phyloP scores from a whole-genome alignment of 2,329 filamentous ascomycete species.

The Venturia pyrina region DNA sequence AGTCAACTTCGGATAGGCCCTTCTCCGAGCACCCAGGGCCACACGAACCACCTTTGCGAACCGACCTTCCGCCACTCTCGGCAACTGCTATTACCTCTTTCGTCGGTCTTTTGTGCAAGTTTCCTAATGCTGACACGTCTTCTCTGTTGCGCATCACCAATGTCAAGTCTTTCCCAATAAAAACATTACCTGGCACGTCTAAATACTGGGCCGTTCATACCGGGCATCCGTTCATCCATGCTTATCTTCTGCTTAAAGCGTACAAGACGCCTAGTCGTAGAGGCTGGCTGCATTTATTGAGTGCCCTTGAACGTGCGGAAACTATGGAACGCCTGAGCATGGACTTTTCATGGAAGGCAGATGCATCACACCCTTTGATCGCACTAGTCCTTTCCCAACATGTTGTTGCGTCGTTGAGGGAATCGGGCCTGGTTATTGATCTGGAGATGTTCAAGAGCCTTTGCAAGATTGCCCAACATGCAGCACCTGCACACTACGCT shows the following conservation, averaged over 20 bases:
- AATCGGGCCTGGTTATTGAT: background rate
- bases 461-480: background rate
- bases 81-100: background rate
- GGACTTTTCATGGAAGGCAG: background rate
- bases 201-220: conserved; percentile 1
- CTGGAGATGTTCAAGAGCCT: background rate
- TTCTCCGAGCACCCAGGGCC: background rate
- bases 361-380: background rate
- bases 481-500: background rate
- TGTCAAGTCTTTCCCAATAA: background rate
- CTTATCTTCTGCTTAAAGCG: background rate
- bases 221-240: background rate
- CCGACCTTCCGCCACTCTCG: background rate
- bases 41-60: background rate
- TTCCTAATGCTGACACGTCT: background rate
- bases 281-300: background rate
- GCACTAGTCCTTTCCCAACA: background rate
- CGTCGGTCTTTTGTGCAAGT: background rate
- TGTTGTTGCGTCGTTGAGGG: background rate
- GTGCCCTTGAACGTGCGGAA: background rate
- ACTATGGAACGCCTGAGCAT: background rate
- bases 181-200: background rate
- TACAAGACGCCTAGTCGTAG: background rate
- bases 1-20: background rate
- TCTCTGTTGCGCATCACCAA: background rate